Evolutionary conservation across 768 basidiomycete species (phyloP), one percentile per base, ranked within the genome.

Genomic region (Suillus brevipes): DNA sequence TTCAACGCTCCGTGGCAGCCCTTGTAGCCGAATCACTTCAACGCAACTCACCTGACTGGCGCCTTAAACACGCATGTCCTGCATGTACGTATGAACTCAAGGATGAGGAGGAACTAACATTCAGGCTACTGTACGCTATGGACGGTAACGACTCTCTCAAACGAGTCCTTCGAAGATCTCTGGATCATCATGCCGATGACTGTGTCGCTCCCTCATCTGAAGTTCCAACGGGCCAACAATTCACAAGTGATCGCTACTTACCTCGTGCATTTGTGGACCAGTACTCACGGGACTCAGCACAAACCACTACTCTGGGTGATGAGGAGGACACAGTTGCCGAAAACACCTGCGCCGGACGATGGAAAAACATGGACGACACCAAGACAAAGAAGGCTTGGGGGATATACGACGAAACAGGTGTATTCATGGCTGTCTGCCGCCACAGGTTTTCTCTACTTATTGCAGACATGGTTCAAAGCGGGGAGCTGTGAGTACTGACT

Each of bases 1-100:
- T 78, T 18, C 68, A 63, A 3, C 53, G 40, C 6, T 38, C 42
- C 13, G 64, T 73, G 13, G 66, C 73, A 7, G 20, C 23, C 2
- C 58, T 65, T 0, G 65, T 72, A 34, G 36, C 62, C 10, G 20
- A 50, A 4, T 66, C 56, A 1, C 67, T 78, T 6, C 60, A 61
- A 1, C 31, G 64, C 2, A 56, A 61, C 45, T n/a, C 42, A 20
- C 60, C 47, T 4, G 43, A 66, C 6, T 68, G 67, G 67, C 37
- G 34, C 12, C 42, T 68, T 1, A 60, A 63, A 59, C 45, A 68
- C 25, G 31, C 50, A 2, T 68, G 67, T 38, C 65, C 65, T 4
- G 59, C 58, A 16, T 68, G 67, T 49, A 66, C 45, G 1, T 66
- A 66, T 23, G 52, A 14, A 9, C 58, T 68, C 2, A n/a, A 38